Percentiles rank a stretch among this genome's conserved stretches.
These are phyloP conservation scores for Ophiocordyceps sinensis DNA, from an alignment of 2,329 filamentous ascomycete genomes.

Conservation along the genomic window DNA sequence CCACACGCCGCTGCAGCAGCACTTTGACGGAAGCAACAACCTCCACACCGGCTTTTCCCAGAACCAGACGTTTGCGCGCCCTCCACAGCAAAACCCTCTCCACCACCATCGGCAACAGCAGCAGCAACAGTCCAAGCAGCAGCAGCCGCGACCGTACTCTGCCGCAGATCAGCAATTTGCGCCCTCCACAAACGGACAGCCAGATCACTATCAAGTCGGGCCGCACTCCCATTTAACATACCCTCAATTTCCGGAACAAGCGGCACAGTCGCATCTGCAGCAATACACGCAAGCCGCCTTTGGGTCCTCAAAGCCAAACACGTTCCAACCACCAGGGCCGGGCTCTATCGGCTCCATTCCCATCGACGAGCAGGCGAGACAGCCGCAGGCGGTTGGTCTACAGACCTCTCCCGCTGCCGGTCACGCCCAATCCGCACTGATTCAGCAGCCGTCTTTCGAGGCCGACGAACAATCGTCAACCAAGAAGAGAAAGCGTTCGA, in stretches of 20 bases:
- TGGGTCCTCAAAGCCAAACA: constrained; percentile 8
- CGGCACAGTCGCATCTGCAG: constrained; percentile 1
- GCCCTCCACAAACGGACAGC: constrained; percentile 12
- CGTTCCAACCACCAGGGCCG: constrained; percentile 8
- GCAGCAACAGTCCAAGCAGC: constrained; percentile 8
- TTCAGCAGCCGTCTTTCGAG: neutral
- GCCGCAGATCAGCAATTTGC: constrained; percentile 9
- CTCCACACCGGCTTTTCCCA: constrained; percentile 13
- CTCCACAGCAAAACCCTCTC: constrained; percentile 16
- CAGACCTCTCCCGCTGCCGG: constrained; percentile 6
- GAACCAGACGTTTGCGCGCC: constrained; percentile 10
- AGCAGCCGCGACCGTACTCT: constrained; percentile 12
- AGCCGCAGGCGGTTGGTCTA: constrained; percentile 8
- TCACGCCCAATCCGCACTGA: neutral
- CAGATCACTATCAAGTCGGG: constrained; percentile 6
- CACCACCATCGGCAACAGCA: constrained; percentile 7
- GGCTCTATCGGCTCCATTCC: neutral
- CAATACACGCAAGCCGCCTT: constrained; percentile 5
- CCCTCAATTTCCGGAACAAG: constrained; percentile 4
- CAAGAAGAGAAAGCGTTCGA: constrained; percentile 24
- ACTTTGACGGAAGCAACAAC: constrained; percentile 11
- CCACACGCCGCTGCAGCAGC: constrained; percentile 19
- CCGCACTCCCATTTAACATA: constrained; percentile 2
- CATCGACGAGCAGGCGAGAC: constrained; percentile 3
- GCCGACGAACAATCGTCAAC: constrained; percentile 10